Conservation (phyloP, 371 early-diverging fungal genomes). For the Circinella minor region DNA sequence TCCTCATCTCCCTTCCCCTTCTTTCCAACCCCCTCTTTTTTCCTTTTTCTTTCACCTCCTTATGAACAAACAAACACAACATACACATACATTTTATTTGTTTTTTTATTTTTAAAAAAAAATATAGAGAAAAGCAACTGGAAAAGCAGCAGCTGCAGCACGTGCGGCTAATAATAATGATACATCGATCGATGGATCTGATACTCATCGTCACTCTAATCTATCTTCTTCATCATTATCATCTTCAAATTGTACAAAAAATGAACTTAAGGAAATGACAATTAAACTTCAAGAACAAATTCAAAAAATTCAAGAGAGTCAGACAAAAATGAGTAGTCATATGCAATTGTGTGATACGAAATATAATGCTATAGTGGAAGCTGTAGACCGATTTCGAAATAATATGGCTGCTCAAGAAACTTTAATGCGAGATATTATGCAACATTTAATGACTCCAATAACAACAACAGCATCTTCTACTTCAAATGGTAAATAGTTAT, state of each 20-base stretch:
- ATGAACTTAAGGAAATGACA: conserved; percentile 26
- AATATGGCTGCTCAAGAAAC: conserved; percentile 62
- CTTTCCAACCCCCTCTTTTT: neutral
- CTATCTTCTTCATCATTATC: neutral
- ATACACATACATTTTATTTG: no score
- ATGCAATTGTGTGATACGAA: conserved; percentile 51
- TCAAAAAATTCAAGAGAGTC: conserved; percentile 38
- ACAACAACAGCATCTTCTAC: neutral
- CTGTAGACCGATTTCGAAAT: conserved; percentile 55
- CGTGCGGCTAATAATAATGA: neutral
- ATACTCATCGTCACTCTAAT: neutral
- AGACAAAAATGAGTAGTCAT: conserved; percentile 34
- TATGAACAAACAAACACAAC: no score
- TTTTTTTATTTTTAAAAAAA: neutral
- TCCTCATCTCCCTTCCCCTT: no score
- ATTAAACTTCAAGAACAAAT: conserved; percentile 53
- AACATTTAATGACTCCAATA: conserved; percentile 38
- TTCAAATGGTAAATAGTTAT: neutral
- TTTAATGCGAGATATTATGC: conserved; percentile 60
- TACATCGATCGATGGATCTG: conserved; percentile 2
- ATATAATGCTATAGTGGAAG: conserved; percentile 58
- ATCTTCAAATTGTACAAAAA: neutral
- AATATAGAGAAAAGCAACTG: conserved; percentile 37
- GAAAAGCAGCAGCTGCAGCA: conserved; percentile 25
- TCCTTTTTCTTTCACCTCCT: no score